Percentiles rank a stretch among this genome's conserved stretches.
These are phyloP conservation scores for Falciphora oryzae DNA, from an alignment of 2,329 filamentous ascomycete species.

Conservation along the genomic window DNA sequence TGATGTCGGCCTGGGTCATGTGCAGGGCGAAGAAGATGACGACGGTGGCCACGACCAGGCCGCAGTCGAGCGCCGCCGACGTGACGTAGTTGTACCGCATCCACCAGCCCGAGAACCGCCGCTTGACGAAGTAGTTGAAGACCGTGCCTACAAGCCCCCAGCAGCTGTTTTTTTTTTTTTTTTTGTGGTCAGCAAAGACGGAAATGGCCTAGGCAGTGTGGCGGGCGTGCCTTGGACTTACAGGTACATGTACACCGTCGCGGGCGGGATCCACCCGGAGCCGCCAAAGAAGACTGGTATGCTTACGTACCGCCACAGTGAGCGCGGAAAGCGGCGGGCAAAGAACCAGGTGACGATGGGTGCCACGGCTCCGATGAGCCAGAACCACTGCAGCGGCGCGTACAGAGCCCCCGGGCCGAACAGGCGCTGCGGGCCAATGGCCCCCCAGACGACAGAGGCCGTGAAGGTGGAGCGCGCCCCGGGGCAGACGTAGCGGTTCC, in stretches of 20 bases:
- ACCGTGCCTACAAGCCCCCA: constrained; percentile 63
- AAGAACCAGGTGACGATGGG: constrained; percentile 60
- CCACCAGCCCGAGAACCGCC: constrained; percentile 67
- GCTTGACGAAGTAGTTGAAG: constrained; percentile 64
- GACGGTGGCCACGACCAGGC: constrained; percentile 59
- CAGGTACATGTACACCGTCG: constrained; percentile 65
- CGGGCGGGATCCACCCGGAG: constrained; percentile 58
- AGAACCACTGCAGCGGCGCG: constrained; percentile 62
- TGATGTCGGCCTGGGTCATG: constrained; percentile 48
- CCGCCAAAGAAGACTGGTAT: constrained; percentile 65
- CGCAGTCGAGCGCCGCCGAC: constrained; percentile 64
- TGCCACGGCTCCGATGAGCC: constrained; percentile 57
- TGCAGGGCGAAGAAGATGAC: constrained; percentile 65
- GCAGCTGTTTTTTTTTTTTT: constrained; percentile 27
- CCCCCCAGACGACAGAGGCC: constrained; percentile 66
- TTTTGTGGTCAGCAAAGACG: neutral
- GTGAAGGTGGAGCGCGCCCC: constrained; percentile 57
- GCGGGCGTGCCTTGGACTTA: constrained; percentile 7
- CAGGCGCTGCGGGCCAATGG: constrained; percentile 65
- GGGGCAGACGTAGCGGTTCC: constrained; percentile 52
- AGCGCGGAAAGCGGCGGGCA: constrained; percentile 56
- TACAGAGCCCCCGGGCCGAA: constrained; percentile 61
- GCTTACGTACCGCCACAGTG: constrained; percentile 59
- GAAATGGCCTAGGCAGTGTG: too few species aligned
- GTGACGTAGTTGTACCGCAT: constrained; percentile 72